phyloP scores from a whole-genome alignment of 345 rosid species.

The Kandelia obovata region DNA sequence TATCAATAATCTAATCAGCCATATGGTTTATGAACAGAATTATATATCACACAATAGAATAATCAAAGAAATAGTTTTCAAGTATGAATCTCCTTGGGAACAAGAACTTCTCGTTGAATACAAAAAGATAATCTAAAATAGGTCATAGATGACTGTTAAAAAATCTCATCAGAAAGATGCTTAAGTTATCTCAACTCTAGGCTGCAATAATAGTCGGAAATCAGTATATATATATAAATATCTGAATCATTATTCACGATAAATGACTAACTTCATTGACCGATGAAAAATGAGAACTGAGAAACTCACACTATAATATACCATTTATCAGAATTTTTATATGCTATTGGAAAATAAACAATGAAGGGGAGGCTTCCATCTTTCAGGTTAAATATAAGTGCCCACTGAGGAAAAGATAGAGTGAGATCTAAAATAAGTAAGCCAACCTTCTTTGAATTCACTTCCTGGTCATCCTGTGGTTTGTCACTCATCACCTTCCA shows the following conservation, averaged over 20 bases:
- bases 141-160: no score
- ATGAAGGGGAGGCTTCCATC: not conserved
- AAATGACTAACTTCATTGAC: not conserved
- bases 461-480: constrained; percentile 76
- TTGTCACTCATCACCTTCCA: constrained; percentile 89
- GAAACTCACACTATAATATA: not conserved
- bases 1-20: not conserved
- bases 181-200: no score
- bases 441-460: constrained; percentile 59
- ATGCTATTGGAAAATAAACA: not conserved
- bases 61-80: not conserved
- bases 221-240: no score
- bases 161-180: no score
- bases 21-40: not conserved
- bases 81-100: not conserved
- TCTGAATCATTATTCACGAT: not conserved
- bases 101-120: no score
- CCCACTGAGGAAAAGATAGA: not conserved
- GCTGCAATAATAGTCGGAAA: no score
- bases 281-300: not conserved
- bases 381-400: not conserved
- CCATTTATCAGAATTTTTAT: not conserved
- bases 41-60: not conserved
- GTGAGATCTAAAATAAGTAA: constrained; percentile 5
- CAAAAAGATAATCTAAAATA: no score